Conservation (phyloP, 75 land plant species). For the Pseudotsuga menziesii region DNA sequence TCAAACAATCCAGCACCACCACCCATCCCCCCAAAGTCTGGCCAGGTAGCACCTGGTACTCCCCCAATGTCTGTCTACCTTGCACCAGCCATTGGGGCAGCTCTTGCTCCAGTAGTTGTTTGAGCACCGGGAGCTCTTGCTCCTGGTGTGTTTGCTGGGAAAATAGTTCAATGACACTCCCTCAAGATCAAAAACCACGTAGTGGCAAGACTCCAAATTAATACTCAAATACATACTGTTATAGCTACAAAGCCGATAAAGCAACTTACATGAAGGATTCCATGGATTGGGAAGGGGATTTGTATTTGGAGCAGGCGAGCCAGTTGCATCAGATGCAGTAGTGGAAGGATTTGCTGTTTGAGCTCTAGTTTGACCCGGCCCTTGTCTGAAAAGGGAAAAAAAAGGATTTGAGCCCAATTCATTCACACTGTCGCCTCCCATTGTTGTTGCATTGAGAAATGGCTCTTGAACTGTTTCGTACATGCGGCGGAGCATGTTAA, state of each 20-base stretch:
- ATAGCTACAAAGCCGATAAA: background rate
- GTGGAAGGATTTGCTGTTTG: too few relatives aligned
- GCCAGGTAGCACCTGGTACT: conserved; percentile 44
- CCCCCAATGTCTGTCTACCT: conserved; percentile 39
- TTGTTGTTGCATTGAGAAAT: conserved; percentile 81
- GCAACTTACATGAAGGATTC: conserved; percentile 55
- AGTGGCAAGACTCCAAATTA: too few relatives aligned
- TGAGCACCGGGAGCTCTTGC: conserved; percentile 31
- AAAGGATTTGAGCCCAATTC: conserved; percentile 51
- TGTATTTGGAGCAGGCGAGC: conserved; percentile 67
- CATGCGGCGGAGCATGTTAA: conserved; percentile 95
- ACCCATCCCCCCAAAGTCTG: conserved; percentile 45
- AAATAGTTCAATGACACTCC: background rate
- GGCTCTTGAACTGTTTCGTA: conserved; percentile 97
- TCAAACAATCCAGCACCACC: conserved; percentile 40
- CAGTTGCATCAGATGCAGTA: conserved; percentile 35
- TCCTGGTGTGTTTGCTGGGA: conserved; percentile 12
- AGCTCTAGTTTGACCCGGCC: too few relatives aligned
- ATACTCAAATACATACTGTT: too few relatives aligned
- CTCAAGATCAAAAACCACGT: background rate
- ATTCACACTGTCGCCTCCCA: conserved; percentile 51
- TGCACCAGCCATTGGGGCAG: conserved; percentile 31
- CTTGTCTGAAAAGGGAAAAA: too few relatives aligned
- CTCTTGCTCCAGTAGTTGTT: conserved; percentile 26
- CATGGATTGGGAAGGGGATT: conserved; percentile 96